A percentile compares a stretch with the other conserved stretches of the same genome.
Evolutionary conservation across 352 stramenopile species (phyloP).

Genomic region (Thraustochytrium sp.): DNA sequence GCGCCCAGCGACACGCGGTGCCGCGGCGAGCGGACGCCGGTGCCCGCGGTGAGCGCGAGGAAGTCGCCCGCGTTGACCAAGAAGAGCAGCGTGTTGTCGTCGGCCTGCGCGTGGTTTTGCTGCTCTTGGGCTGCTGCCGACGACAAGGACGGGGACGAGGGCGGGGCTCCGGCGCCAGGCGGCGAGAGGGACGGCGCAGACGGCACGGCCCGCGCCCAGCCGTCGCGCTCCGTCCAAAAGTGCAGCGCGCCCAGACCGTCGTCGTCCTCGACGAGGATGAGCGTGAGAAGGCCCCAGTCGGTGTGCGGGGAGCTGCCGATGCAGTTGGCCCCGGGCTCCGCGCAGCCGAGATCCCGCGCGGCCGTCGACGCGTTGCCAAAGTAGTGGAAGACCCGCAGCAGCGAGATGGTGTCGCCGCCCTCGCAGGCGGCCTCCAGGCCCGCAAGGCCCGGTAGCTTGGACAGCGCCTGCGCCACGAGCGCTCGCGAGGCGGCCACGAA

Average conservation of each 20-base stretch:
- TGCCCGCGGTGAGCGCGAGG: not conserved
- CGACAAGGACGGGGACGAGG: too few species aligned
- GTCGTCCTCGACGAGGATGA: slow-evolving; percentile 9
- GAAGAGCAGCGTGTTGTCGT: not conserved
- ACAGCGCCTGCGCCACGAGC: not conserved
- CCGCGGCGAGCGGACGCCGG: not conserved
- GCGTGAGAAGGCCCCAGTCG: slow-evolving; percentile 23
- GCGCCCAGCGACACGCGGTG: not conserved
- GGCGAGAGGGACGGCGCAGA: too few species aligned
- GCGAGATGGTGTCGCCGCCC: not conserved
- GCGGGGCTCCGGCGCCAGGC: too few species aligned
- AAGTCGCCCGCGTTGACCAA: slow-evolving; percentile 24
- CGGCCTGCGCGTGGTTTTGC: too few species aligned
- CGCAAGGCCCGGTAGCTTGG: not conserved
- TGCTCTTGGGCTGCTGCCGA: too few species aligned
- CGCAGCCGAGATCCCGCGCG: not conserved
- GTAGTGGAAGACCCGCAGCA: slow-evolving; percentile 24
- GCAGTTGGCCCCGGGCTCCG: not conserved
- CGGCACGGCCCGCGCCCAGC: too few species aligned
- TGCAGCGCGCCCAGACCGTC: not conserved
- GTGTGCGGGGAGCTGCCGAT: not conserved
- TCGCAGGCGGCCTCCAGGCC: not conserved
- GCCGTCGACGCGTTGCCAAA: not conserved
- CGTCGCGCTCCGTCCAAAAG: not conserved
- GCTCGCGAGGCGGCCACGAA: not conserved